phyloP scores from a whole-genome alignment of 345 rosid genomes.

The Gossypium sturtianum region DNA sequence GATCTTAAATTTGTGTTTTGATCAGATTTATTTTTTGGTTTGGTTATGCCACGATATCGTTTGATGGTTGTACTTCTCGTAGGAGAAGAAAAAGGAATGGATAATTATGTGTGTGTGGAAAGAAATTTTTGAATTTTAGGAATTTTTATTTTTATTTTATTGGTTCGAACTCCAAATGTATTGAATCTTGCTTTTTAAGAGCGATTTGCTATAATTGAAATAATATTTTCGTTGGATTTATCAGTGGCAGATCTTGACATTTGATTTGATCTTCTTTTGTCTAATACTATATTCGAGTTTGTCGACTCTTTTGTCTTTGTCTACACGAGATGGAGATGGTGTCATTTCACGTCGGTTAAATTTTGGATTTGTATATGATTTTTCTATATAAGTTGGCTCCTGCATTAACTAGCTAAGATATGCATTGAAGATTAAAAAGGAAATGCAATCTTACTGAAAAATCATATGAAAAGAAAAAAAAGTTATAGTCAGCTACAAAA shows the following conservation, averaged over 20 bases:
- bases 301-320: too few species aligned
- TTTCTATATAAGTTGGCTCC: too few species aligned
- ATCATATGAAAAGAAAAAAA: too few species aligned
- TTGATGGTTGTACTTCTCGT: background rate
- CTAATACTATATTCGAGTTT: background rate
- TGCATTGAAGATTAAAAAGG: too few species aligned
- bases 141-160: background rate
- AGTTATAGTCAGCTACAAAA: too few species aligned
- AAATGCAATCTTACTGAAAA: too few species aligned
- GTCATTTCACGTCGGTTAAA: too few species aligned
- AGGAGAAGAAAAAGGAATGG: background rate
- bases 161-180: background rate
- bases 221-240: background rate
- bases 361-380: too few species aligned
- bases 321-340: too few species aligned
- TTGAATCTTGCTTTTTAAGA: background rate
- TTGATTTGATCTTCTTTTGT: background rate
- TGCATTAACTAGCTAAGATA: too few species aligned
- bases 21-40: background rate
- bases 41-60: background rate
- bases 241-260: background rate
- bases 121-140: background rate
- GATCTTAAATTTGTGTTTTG: background rate
- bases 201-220: background rate
- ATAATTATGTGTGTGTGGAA: background rate